Conservation (phyloP, 345 rosid species). For the Rhizophora mangle region DNA sequence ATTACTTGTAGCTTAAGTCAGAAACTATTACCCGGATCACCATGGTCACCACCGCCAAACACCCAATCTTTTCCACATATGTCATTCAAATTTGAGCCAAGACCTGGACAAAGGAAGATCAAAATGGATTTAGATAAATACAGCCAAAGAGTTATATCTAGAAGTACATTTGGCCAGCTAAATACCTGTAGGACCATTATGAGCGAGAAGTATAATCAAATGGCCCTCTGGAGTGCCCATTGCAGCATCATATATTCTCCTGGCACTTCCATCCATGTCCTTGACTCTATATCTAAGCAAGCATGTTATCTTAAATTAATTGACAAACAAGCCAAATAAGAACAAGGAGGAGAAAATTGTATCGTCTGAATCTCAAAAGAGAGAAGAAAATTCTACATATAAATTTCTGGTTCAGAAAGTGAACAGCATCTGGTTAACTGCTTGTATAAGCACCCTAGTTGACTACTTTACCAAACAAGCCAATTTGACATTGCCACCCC, state of each 20-base stretch:
- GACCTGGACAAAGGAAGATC: conserved; percentile 47
- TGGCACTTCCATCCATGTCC: conserved; percentile 65
- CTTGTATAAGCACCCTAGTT: not conserved
- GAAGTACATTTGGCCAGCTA: conserved; percentile 17
- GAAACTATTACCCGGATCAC: conserved; percentile 67
- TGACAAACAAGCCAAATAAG: not conserved
- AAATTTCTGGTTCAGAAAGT: conserved; percentile 7
- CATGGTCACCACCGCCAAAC: conserved; percentile 75
- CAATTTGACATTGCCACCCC: not conserved
- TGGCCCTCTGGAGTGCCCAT: conserved; percentile 68
- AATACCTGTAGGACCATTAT: conserved; percentile 81
- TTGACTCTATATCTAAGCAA: conserved; percentile 66
- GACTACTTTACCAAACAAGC: not conserved
- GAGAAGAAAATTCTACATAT: not conserved
- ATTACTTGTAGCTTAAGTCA: conserved; percentile 6
- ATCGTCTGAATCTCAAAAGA: not conserved
- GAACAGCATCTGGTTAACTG: not conserved
- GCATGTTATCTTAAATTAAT: conserved; percentile 2
- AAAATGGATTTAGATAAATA: not conserved
- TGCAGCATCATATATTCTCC: conserved; percentile 54
- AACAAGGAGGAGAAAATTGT: not conserved
- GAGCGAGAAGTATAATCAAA: conserved; percentile 69
- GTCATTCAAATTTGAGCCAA: conserved; percentile 66
- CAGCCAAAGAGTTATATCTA: conserved; percentile 5
- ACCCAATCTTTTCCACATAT: conserved; percentile 86